Conservation (phyloP, 768 basidiomycete genomes). For the Naganishia onofrii region DNA sequence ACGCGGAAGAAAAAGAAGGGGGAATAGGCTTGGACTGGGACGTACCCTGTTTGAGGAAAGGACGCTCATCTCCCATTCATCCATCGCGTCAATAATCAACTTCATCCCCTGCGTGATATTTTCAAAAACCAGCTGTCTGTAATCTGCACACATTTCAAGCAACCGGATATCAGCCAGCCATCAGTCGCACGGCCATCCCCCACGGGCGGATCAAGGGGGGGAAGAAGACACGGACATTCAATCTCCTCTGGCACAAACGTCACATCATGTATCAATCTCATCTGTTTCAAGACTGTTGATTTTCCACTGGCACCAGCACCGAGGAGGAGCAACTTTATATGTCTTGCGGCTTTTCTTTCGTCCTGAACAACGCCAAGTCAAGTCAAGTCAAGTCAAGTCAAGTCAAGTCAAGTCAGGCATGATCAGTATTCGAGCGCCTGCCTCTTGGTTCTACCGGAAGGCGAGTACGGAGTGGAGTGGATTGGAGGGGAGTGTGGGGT, state of each 20-base stretch:
- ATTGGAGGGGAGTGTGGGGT: background rate
- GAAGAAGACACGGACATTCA: constrained; percentile 57
- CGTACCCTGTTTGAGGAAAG: constrained; percentile 61
- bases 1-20: background rate
- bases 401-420: background rate
- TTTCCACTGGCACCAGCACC: constrained; percentile 94
- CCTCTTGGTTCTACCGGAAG: no score
- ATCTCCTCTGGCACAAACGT: constrained; percentile 78
- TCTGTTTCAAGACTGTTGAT: constrained; percentile 94
- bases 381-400: background rate
- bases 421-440: no score
- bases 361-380: constrained; percentile 56
- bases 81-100: constrained; percentile 80
- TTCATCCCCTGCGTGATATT: constrained; percentile 85
- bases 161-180: no score
- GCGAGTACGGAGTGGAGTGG: no score
- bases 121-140: constrained; percentile 83
- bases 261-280: constrained; percentile 87
- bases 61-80: constrained; percentile 77
- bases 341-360: constrained; percentile 64
- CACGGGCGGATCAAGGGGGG: no score
- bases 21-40: constrained; percentile 10
- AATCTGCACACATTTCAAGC: constrained; percentile 27
- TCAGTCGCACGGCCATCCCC: no score
- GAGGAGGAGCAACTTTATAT: constrained; percentile 72